Evolutionary conservation across 169 alveolate genomes (phyloP).

Genomic region (Cryptosporidium viatorum): DNA sequence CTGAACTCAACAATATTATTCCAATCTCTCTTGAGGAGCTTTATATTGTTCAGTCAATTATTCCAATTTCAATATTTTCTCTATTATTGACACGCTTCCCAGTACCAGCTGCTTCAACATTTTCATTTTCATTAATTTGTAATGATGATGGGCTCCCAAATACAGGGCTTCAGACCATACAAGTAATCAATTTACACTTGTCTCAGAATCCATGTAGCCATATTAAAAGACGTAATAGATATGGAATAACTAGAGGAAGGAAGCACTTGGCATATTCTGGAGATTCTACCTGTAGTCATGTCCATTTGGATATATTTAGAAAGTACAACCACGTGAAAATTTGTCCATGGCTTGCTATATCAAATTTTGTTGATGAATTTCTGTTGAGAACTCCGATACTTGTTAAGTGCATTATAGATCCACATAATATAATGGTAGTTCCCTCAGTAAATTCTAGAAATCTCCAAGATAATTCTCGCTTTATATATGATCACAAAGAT

Average conservation of each 20-base stretch:
- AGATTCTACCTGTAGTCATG: slow-evolving; percentile 40
- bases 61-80: slow-evolving; percentile 67
- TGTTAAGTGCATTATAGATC: slow-evolving; percentile 56
- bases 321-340: slow-evolving; percentile 40
- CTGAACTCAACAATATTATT: slow-evolving; percentile 43
- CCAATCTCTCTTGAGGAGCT: slow-evolving; percentile 60
- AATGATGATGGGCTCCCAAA: slow-evolving; percentile 63
- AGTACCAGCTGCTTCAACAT: slow-evolving; percentile 70
- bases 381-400: slow-evolving; percentile 65
- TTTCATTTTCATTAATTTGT: slow-evolving; percentile 58
- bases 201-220: slow-evolving; percentile 30
- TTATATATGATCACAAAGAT: not conserved
- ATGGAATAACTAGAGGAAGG: not conserved
- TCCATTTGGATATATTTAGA: slow-evolving; percentile 63
- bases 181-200: slow-evolving; percentile 35
- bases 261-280: not conserved
- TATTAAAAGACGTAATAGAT: slow-evolving; percentile 12
- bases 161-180: slow-evolving; percentile 71
- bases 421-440: slow-evolving; percentile 55
- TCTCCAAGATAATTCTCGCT: not conserved
- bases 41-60: slow-evolving; percentile 27
- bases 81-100: slow-evolving; percentile 65
- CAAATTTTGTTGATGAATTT: slow-evolving; percentile 69
- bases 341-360: slow-evolving; percentile 75
- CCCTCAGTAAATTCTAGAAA: slow-evolving; percentile 20